Evolutionary conservation across 1,139 yeast species (phyloP).

Genomic region (Hansenula lynferdii): DNA sequence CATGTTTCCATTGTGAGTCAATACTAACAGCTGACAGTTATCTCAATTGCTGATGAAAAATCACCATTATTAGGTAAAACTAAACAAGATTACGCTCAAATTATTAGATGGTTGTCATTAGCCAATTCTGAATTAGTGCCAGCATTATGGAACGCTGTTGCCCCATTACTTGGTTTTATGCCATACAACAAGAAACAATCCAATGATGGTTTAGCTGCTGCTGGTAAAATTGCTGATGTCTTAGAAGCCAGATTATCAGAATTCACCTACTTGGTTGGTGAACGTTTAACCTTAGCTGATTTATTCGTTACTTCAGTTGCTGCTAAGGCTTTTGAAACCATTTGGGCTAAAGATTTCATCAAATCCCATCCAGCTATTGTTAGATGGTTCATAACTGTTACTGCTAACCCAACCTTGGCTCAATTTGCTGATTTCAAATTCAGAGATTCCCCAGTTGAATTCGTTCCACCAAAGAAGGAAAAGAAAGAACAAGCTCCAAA

Average conservation of each 20-base stretch:
- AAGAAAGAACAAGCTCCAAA: constrained; percentile 41
- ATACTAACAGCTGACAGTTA: constrained; percentile 25
- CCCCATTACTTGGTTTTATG: constrained; percentile 42
- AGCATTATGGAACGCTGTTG: constrained; percentile 32
- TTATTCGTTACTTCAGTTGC: constrained; percentile 56
- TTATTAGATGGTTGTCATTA: constrained; percentile 81
- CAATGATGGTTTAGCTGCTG: constrained; percentile 45
- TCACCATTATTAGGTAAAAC: constrained; percentile 55
- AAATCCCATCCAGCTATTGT: constrained; percentile 63
- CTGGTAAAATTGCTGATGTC: constrained; percentile 38
- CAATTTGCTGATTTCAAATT: constrained; percentile 46
- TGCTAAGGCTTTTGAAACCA: constrained; percentile 58
- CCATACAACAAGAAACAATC: constrained; percentile 81
- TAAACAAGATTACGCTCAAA: constrained; percentile 61
- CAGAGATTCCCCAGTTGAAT: constrained; percentile 63
- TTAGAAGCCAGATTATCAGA: constrained; percentile 63
- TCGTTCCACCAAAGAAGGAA: constrained; percentile 78
- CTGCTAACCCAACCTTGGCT: constrained; percentile 49
- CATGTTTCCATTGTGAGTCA: too few species aligned
- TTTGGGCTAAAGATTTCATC: constrained; percentile 80
- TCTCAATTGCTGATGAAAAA: constrained; percentile 30
- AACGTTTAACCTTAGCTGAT: constrained; percentile 85
- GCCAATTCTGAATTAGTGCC: constrained; percentile 66
- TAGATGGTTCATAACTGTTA: constrained; percentile 85
- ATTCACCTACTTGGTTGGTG: constrained; percentile 89